Base-by-base conservation (phyloP, 805 yeast genomes). In the Aciculoconidium aculeatum region DNA sequence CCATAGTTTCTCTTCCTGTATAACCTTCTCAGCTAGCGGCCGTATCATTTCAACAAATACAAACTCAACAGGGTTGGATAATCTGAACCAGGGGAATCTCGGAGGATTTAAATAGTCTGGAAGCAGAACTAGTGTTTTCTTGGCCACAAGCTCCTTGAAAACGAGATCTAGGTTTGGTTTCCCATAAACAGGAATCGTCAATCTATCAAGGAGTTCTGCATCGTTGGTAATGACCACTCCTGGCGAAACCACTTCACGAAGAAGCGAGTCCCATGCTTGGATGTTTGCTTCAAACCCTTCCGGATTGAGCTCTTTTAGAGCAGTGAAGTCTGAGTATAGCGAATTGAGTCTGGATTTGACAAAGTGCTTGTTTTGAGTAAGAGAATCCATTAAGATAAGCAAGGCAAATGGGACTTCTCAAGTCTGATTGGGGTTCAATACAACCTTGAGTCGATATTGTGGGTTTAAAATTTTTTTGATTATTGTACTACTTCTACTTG, bases 231-330 rank as follows among this genome's bases (percentile, higher is more conserved):
- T 1, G 51, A 40, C 17, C 53, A 21, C 17, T 26, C 27, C 4
- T 5, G 23, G 13, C 11, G 36, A 35, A 17, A 58, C 38, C 15
- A 60, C 27, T 5, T 43, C 42, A 8, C 15, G 22, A 5, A 55
- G 23, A 10, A 53, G 37, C 5, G 32, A 19, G 10, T 31, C 21
- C 70, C 70, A 64, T 3, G 70, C 67, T 2, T 42, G 40, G n/a
- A 62, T 36, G 31, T 64, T 64, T 15, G 70, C 70, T 7, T 59
- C 60, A 32, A 40, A 64, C 3, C 70, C 70, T 29, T 63, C 69
- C 0, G 63, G 61, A 41, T 64, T 64, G 30, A 59, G 36, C 6
- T 47, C 47, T 27, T 49, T 47, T 8, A 49, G 47, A 5, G 41
- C 42, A 2, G 37, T 37, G 35, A 61, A 64, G 39, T 64, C 50